Evolutionary conservation across 2,329 filamentous ascomycete species (phyloP).

Genomic region (Arthroderma uncinatum): DNA sequence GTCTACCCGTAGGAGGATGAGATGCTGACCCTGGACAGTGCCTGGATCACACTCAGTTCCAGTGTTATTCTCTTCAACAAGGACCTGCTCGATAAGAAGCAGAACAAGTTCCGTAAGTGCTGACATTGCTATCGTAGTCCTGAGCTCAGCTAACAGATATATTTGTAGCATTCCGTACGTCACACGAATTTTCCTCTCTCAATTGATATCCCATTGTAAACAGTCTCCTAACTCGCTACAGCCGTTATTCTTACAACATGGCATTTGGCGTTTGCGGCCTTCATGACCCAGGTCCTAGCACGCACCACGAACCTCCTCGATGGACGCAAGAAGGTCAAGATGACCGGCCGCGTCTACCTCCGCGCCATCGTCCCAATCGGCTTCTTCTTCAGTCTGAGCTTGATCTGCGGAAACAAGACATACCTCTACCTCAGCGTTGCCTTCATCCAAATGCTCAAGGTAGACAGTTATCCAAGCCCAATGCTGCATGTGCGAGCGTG

Average conservation of each 20-base stretch:
- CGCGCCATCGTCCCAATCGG: conserved; percentile 91
- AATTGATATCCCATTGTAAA: background rate
- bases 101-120: conserved; percentile 56
- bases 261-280: conserved; percentile 83
- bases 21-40: conserved; percentile 39
- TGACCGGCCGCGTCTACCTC: conserved; percentile 88
- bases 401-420: conserved; percentile 93
- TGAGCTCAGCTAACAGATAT: conserved; percentile 7
- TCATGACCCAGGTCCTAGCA: conserved; percentile 89
- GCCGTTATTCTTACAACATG: conserved; percentile 74
- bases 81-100: conserved; percentile 78
- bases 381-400: conserved; percentile 85
- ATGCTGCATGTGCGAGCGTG: background rate
- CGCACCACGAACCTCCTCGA: conserved; percentile 83
- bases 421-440: conserved; percentile 92
- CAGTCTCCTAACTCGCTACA: conserved; percentile 18
- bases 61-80: conserved; percentile 99
- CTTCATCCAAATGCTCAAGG: conserved; percentile 99
- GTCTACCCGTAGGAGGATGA: background rate
- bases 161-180: conserved; percentile 38
- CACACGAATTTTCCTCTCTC: background rate
- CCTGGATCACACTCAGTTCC: conserved; percentile 87
- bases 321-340: conserved; percentile 89
- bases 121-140: background rate
- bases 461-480: conserved; percentile 39